These are phyloP conservation scores for Closterium sp. DNA, from an alignment of 139 green algal genomes.

Conservation along the genomic window DNA sequence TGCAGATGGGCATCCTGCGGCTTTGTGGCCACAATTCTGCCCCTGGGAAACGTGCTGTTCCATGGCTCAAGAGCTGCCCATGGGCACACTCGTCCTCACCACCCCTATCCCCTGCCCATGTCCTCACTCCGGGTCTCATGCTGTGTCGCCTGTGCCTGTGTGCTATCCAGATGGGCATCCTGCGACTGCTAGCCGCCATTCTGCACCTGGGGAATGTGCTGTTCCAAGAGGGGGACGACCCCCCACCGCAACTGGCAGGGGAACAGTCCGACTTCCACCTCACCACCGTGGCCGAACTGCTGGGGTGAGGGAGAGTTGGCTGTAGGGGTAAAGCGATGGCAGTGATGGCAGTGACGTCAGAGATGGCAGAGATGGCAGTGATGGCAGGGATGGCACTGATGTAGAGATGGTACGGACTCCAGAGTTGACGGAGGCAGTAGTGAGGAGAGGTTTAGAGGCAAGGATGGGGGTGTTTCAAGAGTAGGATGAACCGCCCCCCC, in stretches of 20 bases:
- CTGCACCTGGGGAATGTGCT: constrained; percentile 82
- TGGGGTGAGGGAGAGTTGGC: neutral
- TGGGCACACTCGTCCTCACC: too few species aligned
- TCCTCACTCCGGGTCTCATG: too few species aligned
- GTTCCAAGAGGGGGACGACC: constrained; percentile 52
- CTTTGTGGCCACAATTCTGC: constrained; percentile 88
- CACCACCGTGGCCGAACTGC: constrained; percentile 30
- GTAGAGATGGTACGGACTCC: too few species aligned
- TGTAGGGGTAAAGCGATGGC: too few species aligned
- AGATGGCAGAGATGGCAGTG: too few species aligned
- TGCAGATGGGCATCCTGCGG: constrained; percentile 70
- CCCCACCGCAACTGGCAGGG: constrained; percentile 7
- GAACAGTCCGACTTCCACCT: constrained; percentile 40
- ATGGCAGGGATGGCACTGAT: too few species aligned
- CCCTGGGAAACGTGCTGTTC: constrained; percentile 72
- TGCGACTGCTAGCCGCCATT: constrained; percentile 82
- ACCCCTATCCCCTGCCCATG: constrained; percentile 32
- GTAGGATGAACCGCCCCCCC: too few species aligned
- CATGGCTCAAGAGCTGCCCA: too few species aligned
- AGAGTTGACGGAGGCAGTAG: too few species aligned
- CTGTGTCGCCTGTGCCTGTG: neutral
- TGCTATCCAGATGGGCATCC: constrained; percentile 64
- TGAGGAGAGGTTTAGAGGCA: too few species aligned
- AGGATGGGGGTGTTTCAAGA: too few species aligned
- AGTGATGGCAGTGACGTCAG: too few species aligned